Base-by-base conservation (phyloP, 768 basidiomycete genomes). In the Pulveroboletus sp. region DNA sequence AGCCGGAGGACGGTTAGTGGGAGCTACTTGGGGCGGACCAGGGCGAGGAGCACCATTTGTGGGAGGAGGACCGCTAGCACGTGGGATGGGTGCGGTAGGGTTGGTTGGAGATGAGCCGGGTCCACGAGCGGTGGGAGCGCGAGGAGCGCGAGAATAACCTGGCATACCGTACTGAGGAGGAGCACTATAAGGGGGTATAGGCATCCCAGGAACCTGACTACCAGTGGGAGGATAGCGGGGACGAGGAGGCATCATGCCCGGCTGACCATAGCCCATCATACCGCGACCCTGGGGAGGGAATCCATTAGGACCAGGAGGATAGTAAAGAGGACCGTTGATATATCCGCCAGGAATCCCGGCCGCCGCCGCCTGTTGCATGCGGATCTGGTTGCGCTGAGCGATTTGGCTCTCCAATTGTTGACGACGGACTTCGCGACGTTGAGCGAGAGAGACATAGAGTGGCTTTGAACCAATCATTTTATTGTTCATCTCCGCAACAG, bases 401-500 rank as follows among this genome's bases (percentile, higher is more conserved):
- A 97, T 94, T 78, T 98, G 96, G 66, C 89, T 93, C 76, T 98
- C 96, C 60, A 99, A 81, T 70, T 98, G 94, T 71, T 98, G 95
- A 65, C 94, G 83, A 69, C 96, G 90, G 64, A 96, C 90, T 66
- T 99, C 96, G 55, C 93, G 93, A 58, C 95, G 92, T 69, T 99
- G 96, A 59, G 96, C 96, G 58, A 98, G 85, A 37, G 95, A 94
- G 67, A 99, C 96, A 66, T 98, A 99, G 62, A 99, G 83, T 46
- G 96, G 96, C 76, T 99, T 99, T 58, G 86, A 82, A 55, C 95
- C 95, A 64, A 98, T 91, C 86, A 98, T 98, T 77, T 95, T 95
- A 82, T 96, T 97, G 81, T 99, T 99, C 93, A 99, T 96, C 77
- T 99, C 96, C 48, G 93, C 90, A 52, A 98, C 93, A 54, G 96